phyloP scores from a whole-genome alignment of 2,329 filamentous ascomycete genomes.

The Hymenoscyphus salicellus region DNA sequence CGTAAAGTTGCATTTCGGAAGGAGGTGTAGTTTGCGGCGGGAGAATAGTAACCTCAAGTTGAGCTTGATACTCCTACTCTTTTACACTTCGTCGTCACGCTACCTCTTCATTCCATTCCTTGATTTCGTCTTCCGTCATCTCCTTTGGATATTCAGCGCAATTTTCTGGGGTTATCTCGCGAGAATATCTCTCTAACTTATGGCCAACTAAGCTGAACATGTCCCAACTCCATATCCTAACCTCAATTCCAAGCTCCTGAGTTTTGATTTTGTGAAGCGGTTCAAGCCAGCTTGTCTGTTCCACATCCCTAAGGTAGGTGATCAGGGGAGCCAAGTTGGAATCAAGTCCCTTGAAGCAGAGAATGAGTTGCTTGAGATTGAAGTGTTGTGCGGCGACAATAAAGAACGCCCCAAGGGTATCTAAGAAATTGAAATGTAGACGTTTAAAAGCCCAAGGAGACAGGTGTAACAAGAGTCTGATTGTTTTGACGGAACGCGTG shows the following conservation, averaged over 20 bases:
- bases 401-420: background rate
- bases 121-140: too few relatives aligned
- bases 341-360: background rate
- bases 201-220: too few relatives aligned
- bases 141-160: too few relatives aligned
- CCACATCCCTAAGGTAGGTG: background rate
- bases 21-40: background rate
- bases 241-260: background rate
- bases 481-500: background rate
- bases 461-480: background rate
- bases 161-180: too few relatives aligned
- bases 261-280: background rate
- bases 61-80: background rate
- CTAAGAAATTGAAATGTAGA: background rate
- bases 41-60: background rate
- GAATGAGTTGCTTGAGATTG: background rate
- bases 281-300: background rate
- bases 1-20: background rate
- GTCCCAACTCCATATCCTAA: background rate
- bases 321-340: background rate
- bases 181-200: too few relatives aligned
- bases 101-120: too few relatives aligned
- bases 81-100: too few relatives aligned
- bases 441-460: background rate
- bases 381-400: background rate